Base-by-base conservation (phyloP, 805 yeast species). In the Candida khao-thaluensis region DNA sequence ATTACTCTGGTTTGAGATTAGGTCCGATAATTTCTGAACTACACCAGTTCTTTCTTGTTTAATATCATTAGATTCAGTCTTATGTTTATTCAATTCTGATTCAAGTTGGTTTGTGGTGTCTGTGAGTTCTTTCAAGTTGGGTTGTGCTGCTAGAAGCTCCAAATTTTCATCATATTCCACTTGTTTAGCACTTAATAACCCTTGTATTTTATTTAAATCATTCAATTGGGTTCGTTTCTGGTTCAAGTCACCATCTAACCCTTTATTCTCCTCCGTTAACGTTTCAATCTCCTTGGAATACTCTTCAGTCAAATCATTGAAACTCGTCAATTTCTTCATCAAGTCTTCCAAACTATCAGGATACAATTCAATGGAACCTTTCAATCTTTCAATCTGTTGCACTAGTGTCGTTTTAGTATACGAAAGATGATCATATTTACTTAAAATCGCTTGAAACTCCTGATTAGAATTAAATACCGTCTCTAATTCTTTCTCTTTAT, bases 381-480 rank as follows among this genome's bases (percentile, higher is more conserved):
- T 57, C 3, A 87, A 54, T 32, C 85, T 67, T 7, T 60, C 58
- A 3, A 79, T 69, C 44, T 81, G 85, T 12, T 74, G 77, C 2
- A 50, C 44, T 3, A 78, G 55, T 2, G 78, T 66, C 7, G 53
- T 52, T 41, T 68, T 65, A 33, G 73, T 72, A 35, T 76, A 76
- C 24, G 66, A 63, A 31, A 84, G 54, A 36, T 76, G 77, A 27
- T 83, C 86, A 16, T 81, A 59, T 45, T 76, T 76, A 20, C 84
- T 79, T 15, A 90, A 55, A 0, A 80, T 77, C 43, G 79, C 71
- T 54, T 88, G 95, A 55, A 82, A 90, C 42, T 84, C 83, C 55
- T 87, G 96, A 53, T 87, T 86, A 1, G 86, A 71, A 35, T 78
- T 76, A 60, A 88, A 89, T 10, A 90, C 64, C 10, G 55, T 55